Base-by-base conservation (phyloP, 345 rosid species). In the Xanthoceras sorbifolium region DNA sequence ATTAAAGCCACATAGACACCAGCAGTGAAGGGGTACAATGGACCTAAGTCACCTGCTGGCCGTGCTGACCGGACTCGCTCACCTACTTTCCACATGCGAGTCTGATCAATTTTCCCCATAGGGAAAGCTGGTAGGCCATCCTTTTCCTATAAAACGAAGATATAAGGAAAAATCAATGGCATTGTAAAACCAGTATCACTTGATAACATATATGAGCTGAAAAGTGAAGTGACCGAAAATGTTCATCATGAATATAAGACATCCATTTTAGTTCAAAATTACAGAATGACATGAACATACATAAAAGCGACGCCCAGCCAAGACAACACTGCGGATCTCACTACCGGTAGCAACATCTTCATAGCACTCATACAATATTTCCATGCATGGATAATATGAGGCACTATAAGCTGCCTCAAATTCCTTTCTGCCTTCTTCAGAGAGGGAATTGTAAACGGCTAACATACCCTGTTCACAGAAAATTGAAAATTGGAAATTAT, bases 111-210 rank as follows among this genome's bases (percentile, higher is more conserved):
- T 82, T 91, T 94, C 26, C 98, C 98, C 97, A 94, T 94, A 14
- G 98, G 98, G 82, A 94, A 94, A 67, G 98, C 89, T n/a, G 97
- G 98, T 50, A 94, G 85, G 23, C 97, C 97, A 25, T 94, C 98
- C 81, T 94, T 94, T 44, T 94, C 98, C 97, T 94, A 85, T 70
- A 28, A 57, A 63, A 32, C 32, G 70, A 73, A 64, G 77, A 55
- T 67, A 59, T 17, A 61, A 64, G 29, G 52, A 67, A 18, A 1
- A 74, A 36, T 67, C 31, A 76, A 23, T 38, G 29, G 23, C 9
- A 10, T 10, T 9, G 3, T 9, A 71, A 71, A 12, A 38, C 29
- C 9, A 26, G 22, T 61, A 14, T 17, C 26, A 54, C 72, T 28
- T 17, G 15, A 60, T 59, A 42, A 25, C 66, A 26, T 22, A 26